Evolutionary conservation across 1,284 basidiomycete genomes (phyloP).

Genomic region (Puccinia polysora): DNA sequence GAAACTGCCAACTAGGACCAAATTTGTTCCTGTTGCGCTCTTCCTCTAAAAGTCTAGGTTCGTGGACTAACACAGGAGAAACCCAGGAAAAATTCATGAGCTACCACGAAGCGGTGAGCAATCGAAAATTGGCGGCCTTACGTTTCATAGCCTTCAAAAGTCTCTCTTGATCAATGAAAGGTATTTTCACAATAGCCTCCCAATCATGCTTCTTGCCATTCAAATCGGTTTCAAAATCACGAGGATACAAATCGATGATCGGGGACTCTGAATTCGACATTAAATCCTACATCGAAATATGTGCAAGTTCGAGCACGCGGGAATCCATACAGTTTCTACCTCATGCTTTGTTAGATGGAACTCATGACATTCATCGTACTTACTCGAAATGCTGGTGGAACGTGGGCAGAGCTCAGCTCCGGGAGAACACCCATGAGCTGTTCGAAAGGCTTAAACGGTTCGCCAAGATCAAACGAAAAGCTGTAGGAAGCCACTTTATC

Average conservation of each 20-base stretch:
- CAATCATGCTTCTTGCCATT: slow-evolving; percentile 99
- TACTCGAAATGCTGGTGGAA: slow-evolving; percentile 69
- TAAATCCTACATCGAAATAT: slow-evolving; percentile 69
- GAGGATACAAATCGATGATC: slow-evolving; percentile 91
- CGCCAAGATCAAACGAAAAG: slow-evolving; percentile 80
- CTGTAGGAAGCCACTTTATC: slow-evolving; percentile 69
- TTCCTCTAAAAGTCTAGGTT: slow-evolving; percentile 69
- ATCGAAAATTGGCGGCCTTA: not conserved
- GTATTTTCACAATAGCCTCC: slow-evolving; percentile 98
- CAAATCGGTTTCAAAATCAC: slow-evolving; percentile 82
- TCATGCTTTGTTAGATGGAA: not conserved
- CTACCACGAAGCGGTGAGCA: not conserved
- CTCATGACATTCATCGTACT: not conserved
- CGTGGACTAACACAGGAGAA: slow-evolving; percentile 55
- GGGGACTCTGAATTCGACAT: slow-evolving; percentile 82
- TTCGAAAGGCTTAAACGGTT: slow-evolving; percentile 87
- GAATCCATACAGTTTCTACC: not conserved
- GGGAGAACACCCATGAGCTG: slow-evolving; percentile 98
- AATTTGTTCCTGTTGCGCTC: slow-evolving; percentile 73
- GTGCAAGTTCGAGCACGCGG: not conserved
- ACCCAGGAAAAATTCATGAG: not conserved
- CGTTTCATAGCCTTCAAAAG: slow-evolving; percentile 75
- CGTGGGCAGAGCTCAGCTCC: slow-evolving; percentile 76
- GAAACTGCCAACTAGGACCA: slow-evolving; percentile 75
- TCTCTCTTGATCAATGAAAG: slow-evolving; percentile 86